Conservation (phyloP, 1,284 basidiomycete species). For the Lentinula novae-zelandiae region DNA sequence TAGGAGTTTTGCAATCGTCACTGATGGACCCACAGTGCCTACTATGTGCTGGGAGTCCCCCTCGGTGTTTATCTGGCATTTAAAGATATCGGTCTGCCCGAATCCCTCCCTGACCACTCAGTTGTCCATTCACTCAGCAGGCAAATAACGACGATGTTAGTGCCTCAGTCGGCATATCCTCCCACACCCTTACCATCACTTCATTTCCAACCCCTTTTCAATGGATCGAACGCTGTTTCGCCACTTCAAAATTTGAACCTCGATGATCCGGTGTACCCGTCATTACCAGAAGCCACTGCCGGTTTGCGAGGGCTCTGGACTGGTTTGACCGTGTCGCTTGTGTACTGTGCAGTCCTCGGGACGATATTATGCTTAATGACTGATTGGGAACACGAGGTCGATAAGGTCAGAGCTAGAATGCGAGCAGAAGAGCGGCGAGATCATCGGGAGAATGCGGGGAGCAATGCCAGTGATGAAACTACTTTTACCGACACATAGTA, state of each 20-base stretch:
- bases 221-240: background rate
- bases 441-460: background rate
- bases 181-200: background rate
- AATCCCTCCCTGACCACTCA: background rate
- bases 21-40: constrained; percentile 31
- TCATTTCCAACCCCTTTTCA: background rate
- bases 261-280: constrained; percentile 1
- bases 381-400: constrained; percentile 63
- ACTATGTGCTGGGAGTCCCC: constrained; percentile 65
- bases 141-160: background rate
- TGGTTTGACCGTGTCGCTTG: constrained; percentile 58
- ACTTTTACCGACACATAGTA: background rate
- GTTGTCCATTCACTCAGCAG: background rate
- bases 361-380: constrained; percentile 48
- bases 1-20: background rate
- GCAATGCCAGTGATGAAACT: background rate
- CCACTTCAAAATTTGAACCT: background rate
- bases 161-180: background rate
- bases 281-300: constrained; percentile 24
- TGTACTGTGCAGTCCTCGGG: constrained; percentile 48
- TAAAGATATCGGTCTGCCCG: constrained; percentile 22
- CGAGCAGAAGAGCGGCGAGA: background rate
- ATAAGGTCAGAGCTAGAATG: constrained; percentile 52
- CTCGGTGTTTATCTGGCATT: constrained; percentile 66
- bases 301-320: constrained; percentile 63